phyloP scores from a whole-genome alignment of 2,329 filamentous ascomycete genomes.

The Myriosclerotinia duriaeana region DNA sequence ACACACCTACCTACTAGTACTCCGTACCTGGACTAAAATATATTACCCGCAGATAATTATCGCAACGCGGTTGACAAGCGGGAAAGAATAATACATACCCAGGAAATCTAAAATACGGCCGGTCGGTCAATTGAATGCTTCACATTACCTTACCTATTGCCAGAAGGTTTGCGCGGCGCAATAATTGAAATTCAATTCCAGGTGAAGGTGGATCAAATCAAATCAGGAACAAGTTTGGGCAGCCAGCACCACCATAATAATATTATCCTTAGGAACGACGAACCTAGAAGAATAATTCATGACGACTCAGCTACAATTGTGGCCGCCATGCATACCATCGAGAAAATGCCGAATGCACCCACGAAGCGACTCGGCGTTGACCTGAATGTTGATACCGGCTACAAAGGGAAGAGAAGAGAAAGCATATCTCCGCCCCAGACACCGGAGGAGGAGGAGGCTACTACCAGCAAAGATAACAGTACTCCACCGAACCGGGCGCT shows the following conservation, averaged over 20 bases:
- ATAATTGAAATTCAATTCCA: background rate
- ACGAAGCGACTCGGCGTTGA: slow-evolving; percentile 37
- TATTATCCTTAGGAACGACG: slow-evolving; percentile 3
- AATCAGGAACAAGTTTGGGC: background rate
- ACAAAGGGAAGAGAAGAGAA: slow-evolving; percentile 35
- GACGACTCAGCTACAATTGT: slow-evolving; percentile 26
- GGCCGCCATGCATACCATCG: slow-evolving; percentile 36
- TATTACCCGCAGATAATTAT: no score
- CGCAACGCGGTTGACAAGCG: no score
- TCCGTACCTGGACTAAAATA: no score
- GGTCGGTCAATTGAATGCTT: slow-evolving; percentile 1
- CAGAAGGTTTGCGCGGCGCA: slow-evolving; percentile 2
- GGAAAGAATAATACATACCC: no score
- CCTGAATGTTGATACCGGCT: slow-evolving; percentile 38
- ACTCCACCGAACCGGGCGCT: slow-evolving; percentile 36
- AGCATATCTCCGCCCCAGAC: slow-evolving; percentile 36
- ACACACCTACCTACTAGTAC: no score
- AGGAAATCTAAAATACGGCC: slow-evolving; percentile 1
- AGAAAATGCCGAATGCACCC: slow-evolving; percentile 32
- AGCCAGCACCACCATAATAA: background rate
- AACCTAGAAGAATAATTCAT: slow-evolving; percentile 24
- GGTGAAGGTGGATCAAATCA: background rate
- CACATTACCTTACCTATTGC: no score
- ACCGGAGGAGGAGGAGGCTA: slow-evolving; percentile 33
- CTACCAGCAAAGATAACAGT: slow-evolving; percentile 32